Evolutionary conservation across 192 early-diverging fungal genomes (phyloP), one percentile per base, ranked within the genome.

Genomic region (Umbelopsis sp.): DNA sequence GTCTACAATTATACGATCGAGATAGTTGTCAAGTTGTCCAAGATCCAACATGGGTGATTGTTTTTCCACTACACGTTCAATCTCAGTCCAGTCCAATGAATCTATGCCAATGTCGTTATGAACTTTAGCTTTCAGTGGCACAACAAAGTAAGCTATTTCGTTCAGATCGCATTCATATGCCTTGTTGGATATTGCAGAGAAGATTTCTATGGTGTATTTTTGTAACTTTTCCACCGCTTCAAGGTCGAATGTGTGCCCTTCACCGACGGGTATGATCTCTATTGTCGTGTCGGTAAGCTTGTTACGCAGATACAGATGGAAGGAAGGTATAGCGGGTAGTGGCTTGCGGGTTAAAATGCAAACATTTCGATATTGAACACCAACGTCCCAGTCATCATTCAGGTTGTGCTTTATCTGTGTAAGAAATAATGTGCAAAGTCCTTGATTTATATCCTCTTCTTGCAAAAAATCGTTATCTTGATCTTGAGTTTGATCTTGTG

Each of bases 101-200:
- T 76, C 72, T 54, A 83, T 70, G 50, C 81, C 73, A 12, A 74
- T 69, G 0, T 76, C 74, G 51, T 70, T 53, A 16, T 81, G 73
- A 1, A 32, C 51, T 41, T 45, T 21, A 34, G 24, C 45, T 11
- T 72, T 62, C 5, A 86, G 50, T 1, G 92, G 92, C 1, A 80
- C 87, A 26, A 93, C 26, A 32, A 90, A 78, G 34, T 82, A 87
- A 0, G 89, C 83, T 44, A 88, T 72, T 31, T 83, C 76, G 16
- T 81, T 78, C 26, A 82, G 47, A 4, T 77, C 66, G 74, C 90
- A 91, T 24, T 72, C 47, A 62, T 87, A 84, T 5, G 74, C 78
- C 66, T 77, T 79, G 25, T 83, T 80, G 32, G 81, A 68, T 7
- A 90, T 75, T 8, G 85, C 80, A 9, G 74, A 62, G 43, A 89